phyloP scores from a whole-genome alignment of 75 land plant species.

The Selaginella tamariscina region DNA sequence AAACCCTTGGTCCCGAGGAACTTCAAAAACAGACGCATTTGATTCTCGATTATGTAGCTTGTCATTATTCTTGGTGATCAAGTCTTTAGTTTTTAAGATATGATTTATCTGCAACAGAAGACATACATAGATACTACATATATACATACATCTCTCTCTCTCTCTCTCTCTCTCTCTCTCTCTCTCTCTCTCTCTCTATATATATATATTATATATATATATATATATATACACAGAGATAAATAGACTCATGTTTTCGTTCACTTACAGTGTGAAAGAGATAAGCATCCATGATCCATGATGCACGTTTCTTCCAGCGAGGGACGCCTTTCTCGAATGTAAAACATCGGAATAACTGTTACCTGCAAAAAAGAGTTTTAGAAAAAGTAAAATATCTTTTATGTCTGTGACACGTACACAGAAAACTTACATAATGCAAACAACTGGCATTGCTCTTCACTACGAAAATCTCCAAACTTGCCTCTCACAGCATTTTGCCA shows the following conservation, averaged over 20 bases:
- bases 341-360: slow-evolving; percentile 76
- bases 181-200: no score
- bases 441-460: slow-evolving; percentile 51
- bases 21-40: slow-evolving; percentile 16
- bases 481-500: slow-evolving; percentile 39
- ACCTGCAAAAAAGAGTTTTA: slow-evolving; percentile 34
- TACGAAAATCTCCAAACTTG: slow-evolving; percentile 42
- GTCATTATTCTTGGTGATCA: slow-evolving; percentile 62
- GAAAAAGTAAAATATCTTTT: background rate
- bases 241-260: background rate
- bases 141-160: no score
- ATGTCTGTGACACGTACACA: background rate
- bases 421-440: slow-evolving; percentile 64
- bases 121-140: background rate
- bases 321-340: slow-evolving; percentile 60
- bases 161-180: no score
- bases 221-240: no score
- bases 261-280: slow-evolving; percentile 66
- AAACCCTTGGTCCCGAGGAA: slow-evolving; percentile 85
- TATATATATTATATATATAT: no score
- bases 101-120: slow-evolving; percentile 68
- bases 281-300: slow-evolving; percentile 74
- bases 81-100: slow-evolving; percentile 55
- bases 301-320: slow-evolving; percentile 30
- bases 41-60: slow-evolving; percentile 30